A percentile compares a stretch with the other conserved stretches of the same genome.
Conservation (phyloP, 176 grass and related monocot genomes). For the Ananas comosus region DNA sequence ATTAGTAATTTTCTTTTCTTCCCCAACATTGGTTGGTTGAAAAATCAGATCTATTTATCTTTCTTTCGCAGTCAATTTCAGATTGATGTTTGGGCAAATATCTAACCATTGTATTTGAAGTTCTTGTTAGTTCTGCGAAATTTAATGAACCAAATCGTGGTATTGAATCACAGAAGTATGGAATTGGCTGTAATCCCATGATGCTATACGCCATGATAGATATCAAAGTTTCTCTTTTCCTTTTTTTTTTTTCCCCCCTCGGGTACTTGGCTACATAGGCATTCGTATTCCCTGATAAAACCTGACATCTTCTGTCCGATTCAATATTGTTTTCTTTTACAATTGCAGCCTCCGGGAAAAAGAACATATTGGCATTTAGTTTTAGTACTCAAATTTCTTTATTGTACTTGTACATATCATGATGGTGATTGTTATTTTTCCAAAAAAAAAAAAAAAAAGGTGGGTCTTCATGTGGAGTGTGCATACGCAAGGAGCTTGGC, state of each 20-base stretch:
- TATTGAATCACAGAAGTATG: no score
- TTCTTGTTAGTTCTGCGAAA: neutral
- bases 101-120: neutral
- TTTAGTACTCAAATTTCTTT: neutral
- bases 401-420: neutral
- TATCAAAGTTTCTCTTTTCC: no score
- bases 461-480: slow-evolving; percentile 30
- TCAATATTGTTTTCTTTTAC: no score
- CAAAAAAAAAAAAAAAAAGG: slow-evolving; percentile 23
- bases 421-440: neutral
- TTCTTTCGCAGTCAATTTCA: neutral
- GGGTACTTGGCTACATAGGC: no score
- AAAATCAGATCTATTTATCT: neutral
- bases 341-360: no score
- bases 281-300: no score
- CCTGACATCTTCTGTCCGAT: no score
- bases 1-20: neutral
- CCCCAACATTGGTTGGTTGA: neutral
- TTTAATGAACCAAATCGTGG: no score
- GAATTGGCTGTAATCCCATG: no score
- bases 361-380: no score
- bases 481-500: slow-evolving; percentile 41
- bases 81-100: neutral
- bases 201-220: no score
- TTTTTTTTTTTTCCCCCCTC: no score